Conservation (phyloP, 352 stramenopile genomes). For the Phytophthora sp. region DNA sequence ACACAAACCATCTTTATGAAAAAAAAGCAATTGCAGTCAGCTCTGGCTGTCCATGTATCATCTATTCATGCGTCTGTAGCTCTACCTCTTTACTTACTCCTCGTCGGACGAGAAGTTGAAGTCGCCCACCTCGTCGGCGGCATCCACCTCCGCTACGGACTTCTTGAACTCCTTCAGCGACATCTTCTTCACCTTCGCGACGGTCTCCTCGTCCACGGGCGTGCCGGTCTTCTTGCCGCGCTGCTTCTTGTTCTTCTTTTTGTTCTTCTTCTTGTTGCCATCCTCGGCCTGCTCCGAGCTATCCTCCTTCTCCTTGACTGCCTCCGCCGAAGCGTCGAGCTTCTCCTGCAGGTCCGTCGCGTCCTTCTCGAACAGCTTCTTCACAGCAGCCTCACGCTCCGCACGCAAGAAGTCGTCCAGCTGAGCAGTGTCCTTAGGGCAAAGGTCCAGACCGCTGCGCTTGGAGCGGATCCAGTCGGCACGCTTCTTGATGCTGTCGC, state of each 20-base stretch:
- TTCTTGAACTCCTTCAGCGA: conserved; percentile 85
- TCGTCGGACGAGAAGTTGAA: conserved; percentile 83
- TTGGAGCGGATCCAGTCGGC: conserved; percentile 89
- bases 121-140: conserved; percentile 76
- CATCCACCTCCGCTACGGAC: conserved; percentile 74
- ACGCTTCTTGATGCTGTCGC: conserved; percentile 75
- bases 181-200: conserved; percentile 82
- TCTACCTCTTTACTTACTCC: conserved; percentile 39
- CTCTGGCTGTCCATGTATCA: conserved; percentile 1
- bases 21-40: not conserved
- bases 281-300: conserved; percentile 26
- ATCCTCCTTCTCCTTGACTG: conserved; percentile 49
- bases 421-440: conserved; percentile 82
- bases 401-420: conserved; percentile 87
- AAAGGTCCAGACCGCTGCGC: conserved; percentile 90
- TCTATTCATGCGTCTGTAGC: conserved; percentile 18
- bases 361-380: conserved; percentile 86
- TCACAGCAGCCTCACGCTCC: conserved; percentile 82
- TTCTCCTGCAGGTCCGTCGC: conserved; percentile 74
- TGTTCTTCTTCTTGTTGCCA: conserved; percentile 48
- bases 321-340: conserved; percentile 57
- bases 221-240: conserved; percentile 37
- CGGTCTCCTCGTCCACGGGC: conserved; percentile 65
- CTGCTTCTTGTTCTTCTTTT: conserved; percentile 44
- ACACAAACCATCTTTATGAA: conserved; percentile 24